Base-by-base conservation (phyloP, 163 green algal genomes). In the Picocystis sp. region DNA sequence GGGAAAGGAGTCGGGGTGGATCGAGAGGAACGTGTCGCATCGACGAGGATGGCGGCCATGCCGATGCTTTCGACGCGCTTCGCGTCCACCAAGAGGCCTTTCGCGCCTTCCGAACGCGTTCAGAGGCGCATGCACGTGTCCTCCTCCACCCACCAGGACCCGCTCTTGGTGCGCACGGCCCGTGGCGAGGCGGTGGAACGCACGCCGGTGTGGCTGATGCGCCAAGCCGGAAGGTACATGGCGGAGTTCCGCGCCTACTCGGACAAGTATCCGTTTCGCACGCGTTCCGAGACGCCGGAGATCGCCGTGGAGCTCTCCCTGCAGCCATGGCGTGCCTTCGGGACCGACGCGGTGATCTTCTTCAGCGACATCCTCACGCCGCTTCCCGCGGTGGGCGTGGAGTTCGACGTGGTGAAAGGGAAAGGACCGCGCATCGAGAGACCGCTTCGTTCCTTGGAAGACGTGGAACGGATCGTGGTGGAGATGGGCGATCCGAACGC, bases 331-430 rank as follows among this genome's bases (percentile, higher is more conserved):
- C 49, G 61, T 12, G 80, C 87, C 0, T 98, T 95, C 69, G 66
- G 81, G 29, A 70, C 90, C 1, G 90, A 98, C 52, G 90, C 83
- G 47, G 86, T 98, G 45, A 95, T 98, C 70, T 92, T 98, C 73
- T 98, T 98, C 75, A 87, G 71, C 34, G 89, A 98, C 70, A 98
- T 98, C 57, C 76, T 98, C n/a, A 98, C 90, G 11, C 89, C 88
- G 0, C 76, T 98, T 52, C 90, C 90, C 10, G 81, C 86, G 2
- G 53, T 98, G 43, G 90, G 90, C 56, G 83, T 98, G n/a, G 87
- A 97, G 56, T 98, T 97, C 69, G 87, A 97, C 61, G 81, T 98
- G 10, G 67, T 96, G 47, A 92, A 89, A 64, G 82, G 81, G 62
- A 94, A 85, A 66, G 90, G 90, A 0, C 90, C 90, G 0, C 53